phyloP scores from a whole-genome alignment of 495 filamentous ascomycete species.

The Penicillium simplicissimum region DNA sequence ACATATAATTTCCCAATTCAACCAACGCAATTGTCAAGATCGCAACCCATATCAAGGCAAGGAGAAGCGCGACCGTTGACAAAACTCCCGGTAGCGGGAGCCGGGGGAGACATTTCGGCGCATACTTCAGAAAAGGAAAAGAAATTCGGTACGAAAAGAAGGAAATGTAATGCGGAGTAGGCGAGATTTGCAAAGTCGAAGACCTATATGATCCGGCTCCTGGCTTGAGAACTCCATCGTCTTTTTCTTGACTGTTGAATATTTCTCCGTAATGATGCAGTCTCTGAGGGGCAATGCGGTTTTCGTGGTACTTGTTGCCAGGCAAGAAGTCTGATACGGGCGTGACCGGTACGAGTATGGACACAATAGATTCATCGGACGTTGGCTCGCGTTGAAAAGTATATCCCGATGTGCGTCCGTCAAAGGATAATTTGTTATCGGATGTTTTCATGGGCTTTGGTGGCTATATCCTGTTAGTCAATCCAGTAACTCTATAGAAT shows the following conservation, averaged over 20 bases:
- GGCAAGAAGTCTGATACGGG: background rate
- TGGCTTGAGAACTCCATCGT: background rate
- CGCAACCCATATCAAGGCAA: slow-evolving; percentile 30
- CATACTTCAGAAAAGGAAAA: slow-evolving; percentile 14
- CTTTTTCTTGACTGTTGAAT: slow-evolving; percentile 6
- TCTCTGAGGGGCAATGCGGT: background rate
- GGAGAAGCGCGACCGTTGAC: slow-evolving; percentile 23
- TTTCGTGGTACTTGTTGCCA: background rate
- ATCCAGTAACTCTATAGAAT: background rate
- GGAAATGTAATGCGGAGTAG: slow-evolving; percentile 12
- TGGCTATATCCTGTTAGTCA: slow-evolving; percentile 6
- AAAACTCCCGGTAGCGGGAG: slow-evolving; percentile 20
- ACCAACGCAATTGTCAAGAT: slow-evolving; percentile 30
- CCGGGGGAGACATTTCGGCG: slow-evolving; percentile 10
- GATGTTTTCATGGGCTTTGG: background rate
- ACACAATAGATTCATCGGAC: slow-evolving; percentile 9
- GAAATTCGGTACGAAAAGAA: slow-evolving; percentile 22
- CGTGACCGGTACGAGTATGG: slow-evolving; percentile 15
- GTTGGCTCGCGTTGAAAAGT: slow-evolving; percentile 3
- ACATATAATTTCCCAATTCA: slow-evolving; percentile 27
- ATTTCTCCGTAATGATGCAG: slow-evolving; percentile 19
- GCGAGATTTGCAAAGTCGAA: slow-evolving; percentile 6
- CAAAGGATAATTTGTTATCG: background rate
- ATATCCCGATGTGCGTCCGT: background rate
- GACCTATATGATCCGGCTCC: background rate